Evolutionary conservation across 2,329 filamentous ascomycete species (phyloP).

Genomic region (Phialophora verrucosa): DNA sequence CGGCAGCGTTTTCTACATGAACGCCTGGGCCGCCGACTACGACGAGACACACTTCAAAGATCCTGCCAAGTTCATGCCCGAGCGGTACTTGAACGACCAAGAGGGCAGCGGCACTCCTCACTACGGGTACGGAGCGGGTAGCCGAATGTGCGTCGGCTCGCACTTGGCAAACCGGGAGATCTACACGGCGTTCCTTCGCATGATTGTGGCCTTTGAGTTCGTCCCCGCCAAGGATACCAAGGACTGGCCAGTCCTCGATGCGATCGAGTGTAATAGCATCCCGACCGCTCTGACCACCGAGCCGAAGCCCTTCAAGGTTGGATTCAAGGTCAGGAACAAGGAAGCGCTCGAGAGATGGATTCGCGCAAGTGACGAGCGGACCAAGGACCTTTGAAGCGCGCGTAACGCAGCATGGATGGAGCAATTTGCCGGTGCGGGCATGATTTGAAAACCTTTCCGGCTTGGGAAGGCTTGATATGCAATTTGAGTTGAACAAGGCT

Average conservation of each 20-base stretch:
- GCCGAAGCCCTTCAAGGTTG: conserved; percentile 67
- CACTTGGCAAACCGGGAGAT: conserved; percentile 69
- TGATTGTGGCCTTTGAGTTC: conserved; percentile 65
- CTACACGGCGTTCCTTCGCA: conserved; percentile 64
- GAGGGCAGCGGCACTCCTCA: conserved; percentile 63
- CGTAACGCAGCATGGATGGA: not conserved
- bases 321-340: conserved; percentile 58
- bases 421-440: not conserved
- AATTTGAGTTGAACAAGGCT: not conserved
- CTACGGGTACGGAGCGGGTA: conserved; percentile 67
- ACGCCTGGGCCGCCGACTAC: conserved; percentile 76
- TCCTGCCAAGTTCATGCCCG: conserved; percentile 68
- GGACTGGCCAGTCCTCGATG: conserved; percentile 61
- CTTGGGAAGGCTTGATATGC: not conserved
- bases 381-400: conserved; percentile 50
- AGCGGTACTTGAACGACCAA: conserved; percentile 67
- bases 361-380: conserved; percentile 58
- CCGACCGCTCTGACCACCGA: conserved; percentile 66
- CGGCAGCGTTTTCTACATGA: conserved; percentile 83
- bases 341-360: conserved; percentile 60
- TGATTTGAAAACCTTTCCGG: not conserved
- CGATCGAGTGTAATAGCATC: conserved; percentile 62
- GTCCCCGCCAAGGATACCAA: conserved; percentile 52
- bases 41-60: conserved; percentile 71
- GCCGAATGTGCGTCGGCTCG: conserved; percentile 67